Evolutionary conservation across 2,329 filamentous ascomycete genomes (phyloP), one percentile per base, ranked within the genome.

Genomic region (Mycocentrospora acerina): DNA sequence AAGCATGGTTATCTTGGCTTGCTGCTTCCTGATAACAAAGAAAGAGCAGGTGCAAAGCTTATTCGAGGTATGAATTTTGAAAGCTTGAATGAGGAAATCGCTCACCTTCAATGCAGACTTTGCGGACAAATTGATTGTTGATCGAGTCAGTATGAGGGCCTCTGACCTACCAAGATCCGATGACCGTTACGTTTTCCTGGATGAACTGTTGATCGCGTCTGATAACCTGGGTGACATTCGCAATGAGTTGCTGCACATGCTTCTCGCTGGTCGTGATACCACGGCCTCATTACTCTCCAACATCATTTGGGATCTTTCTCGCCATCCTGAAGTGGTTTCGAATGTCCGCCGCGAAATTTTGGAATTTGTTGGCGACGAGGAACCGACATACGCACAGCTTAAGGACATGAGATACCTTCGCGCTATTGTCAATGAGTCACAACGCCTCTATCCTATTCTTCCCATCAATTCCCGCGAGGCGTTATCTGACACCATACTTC

Each of bases 351-450:
- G 49, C 8, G 71, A 66, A 64, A 45, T 64, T 15, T 29, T 37
- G 12, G 24, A 74, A 1, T 71, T 73, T 1, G 76, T 95, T 4
- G 49, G 48, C 13, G 32, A 36, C 19, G 40, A 32, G 2, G 9
- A 15, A 2, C 59, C 57, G 4, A 53, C 54, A 3, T 64, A 58
- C 42, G 37, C 44, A 12, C 37, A 48, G n/a, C 53, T 68, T 4
- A 66, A 66, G 37, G 36, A 50, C 1, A 49, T 61, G 46, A 52
- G 51, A n/a, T 61, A 58, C 33, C 53, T 67, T 7, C 44, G 50
- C 10, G 50, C 54, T 13, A 37, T 61, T 22, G 40, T 67, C 6
- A 62, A 63, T 29, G 65, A 68, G 33, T 40, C 40, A 9, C 50
- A 63, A 28, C 52, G 64, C 4, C 40, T 66, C 7, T 57, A 66